Percentiles rank a stretch among this genome's conserved stretches.
These are phyloP conservation scores for Talaromyces stipitatus DNA, from an alignment of 495 filamentous ascomycete species.

Conservation along the genomic window DNA sequence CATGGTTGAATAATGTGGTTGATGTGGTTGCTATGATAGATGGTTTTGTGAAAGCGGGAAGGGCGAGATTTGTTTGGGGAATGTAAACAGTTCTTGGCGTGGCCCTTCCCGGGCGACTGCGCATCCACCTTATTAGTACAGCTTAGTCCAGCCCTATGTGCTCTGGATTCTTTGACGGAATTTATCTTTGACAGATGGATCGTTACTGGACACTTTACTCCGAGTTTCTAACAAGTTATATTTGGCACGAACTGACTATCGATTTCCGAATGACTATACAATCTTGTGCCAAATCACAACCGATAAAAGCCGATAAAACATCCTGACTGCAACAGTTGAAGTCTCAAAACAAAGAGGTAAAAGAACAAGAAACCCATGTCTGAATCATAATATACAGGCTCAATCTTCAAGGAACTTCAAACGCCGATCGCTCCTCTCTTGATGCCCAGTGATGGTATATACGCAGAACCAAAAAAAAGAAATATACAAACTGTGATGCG, in stretches of 20 bases:
- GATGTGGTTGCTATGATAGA: conserved; percentile 9
- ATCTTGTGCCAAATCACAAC: neutral
- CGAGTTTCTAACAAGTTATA: neutral
- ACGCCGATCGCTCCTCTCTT: conserved; percentile 8
- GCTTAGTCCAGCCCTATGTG: neutral
- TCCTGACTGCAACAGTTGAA: neutral
- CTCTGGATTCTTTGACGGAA: too few relatives aligned
- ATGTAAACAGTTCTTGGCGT: conserved; percentile 8
- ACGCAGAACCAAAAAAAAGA: neutral
- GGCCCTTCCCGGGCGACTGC: neutral
- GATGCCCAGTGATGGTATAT: conserved; percentile 4
- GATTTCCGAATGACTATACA: neutral
- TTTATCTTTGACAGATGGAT: neutral
- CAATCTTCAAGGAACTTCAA: conserved; percentile 8
- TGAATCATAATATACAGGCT: neutral
- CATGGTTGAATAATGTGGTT: conserved; percentile 16
- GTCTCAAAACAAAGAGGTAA: neutral
- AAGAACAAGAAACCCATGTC: neutral
- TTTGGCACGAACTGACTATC: neutral
- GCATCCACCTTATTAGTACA: neutral
- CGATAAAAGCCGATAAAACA: neutral
- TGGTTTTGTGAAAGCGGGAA: conserved; percentile 4
- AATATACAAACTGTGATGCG: neutral
- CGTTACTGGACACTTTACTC: neutral
- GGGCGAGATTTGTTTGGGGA: conserved; percentile 5